phyloP scores from a whole-genome alignment of 2,329 filamentous ascomycete genomes.

The Aspergillus tubingensis region DNA sequence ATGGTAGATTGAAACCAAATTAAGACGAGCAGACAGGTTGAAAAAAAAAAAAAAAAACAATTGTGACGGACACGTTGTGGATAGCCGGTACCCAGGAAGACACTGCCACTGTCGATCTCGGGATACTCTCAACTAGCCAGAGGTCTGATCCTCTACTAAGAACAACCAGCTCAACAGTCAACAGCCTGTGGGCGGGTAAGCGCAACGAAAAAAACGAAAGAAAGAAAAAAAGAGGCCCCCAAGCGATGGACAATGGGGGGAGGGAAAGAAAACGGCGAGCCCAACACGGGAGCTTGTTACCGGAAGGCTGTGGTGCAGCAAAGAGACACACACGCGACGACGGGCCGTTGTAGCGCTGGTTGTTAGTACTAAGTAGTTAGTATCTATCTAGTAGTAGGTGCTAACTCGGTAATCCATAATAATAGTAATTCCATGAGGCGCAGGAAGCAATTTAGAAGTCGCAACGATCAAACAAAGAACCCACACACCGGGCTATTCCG shows the following conservation, averaged over 20 bases:
- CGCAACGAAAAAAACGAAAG: too few species aligned
- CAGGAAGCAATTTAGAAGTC: not conserved
- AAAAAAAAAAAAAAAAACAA: not conserved
- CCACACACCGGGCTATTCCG: not conserved
- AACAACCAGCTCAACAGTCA: not conserved
- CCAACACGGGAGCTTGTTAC: not conserved
- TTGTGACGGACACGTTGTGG: not conserved
- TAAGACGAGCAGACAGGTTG: not conserved
- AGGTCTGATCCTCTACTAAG: slow-evolving; percentile 10
- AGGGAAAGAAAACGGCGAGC: not conserved
- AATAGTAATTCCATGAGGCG: not conserved
- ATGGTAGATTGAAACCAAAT: not conserved
- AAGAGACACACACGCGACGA: not conserved
- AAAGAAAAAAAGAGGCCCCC: too few species aligned
- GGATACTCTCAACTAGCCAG: slow-evolving; percentile 3
- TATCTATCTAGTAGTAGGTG: too few species aligned
- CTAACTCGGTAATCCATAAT: not conserved
- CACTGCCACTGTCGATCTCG: slow-evolving; percentile 11
- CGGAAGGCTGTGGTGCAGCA: not conserved
- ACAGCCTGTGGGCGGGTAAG: not conserved
- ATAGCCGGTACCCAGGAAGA: not conserved
- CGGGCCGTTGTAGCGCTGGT: not conserved
- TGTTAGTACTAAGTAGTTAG: too few species aligned
- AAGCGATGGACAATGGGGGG: too few species aligned
- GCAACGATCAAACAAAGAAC: not conserved